A percentile compares a stretch with the other conserved stretches of the same genome.
These are phyloP conservation scores for Schizothecium vesticola DNA, from an alignment of 495 filamentous ascomycete genomes.

Conservation along the genomic window DNA sequence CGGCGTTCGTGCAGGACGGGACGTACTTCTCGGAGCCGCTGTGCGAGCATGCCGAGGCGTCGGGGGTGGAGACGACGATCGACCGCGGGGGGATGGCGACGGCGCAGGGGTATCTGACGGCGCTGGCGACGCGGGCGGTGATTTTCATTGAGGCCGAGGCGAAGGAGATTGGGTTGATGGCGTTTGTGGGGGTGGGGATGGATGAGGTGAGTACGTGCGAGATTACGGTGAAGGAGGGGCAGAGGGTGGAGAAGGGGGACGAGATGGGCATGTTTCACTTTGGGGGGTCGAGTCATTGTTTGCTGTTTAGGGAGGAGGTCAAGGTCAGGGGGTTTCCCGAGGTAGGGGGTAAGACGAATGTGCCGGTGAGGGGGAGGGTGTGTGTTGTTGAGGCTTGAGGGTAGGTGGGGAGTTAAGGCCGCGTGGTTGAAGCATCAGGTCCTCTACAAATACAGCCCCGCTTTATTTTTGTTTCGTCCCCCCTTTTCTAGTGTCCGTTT, in stretches of 20 bases:
- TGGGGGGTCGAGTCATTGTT: conserved; percentile 59
- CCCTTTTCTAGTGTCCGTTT: not conserved
- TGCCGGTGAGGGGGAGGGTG: conserved; percentile 49
- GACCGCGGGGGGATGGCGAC: conserved; percentile 31
- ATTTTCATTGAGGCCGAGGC: conserved; percentile 68
- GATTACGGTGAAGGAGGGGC: conserved; percentile 55
- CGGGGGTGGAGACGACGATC: conserved; percentile 29
- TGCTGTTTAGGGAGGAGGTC: conserved; percentile 51
- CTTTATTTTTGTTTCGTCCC: not conserved
- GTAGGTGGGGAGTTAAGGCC: not conserved
- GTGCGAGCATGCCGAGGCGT: conserved; percentile 35
- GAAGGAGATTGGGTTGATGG: conserved; percentile 59
- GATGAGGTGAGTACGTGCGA: conserved; percentile 66
- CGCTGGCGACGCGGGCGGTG: conserved; percentile 54
- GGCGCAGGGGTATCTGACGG: conserved; percentile 56
- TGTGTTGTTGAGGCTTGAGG: conserved; percentile 14
- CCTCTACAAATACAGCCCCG: too few species aligned
- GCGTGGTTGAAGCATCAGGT: too few species aligned
- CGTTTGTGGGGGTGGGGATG: conserved; percentile 63
- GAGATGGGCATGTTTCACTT: conserved; percentile 71
- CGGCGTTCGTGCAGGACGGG: conserved; percentile 52
- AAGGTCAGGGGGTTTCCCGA: conserved; percentile 45
- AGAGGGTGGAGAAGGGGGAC: conserved; percentile 59
- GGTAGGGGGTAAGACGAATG: conserved; percentile 44
- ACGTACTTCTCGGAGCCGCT: conserved; percentile 66